Conservation (phyloP, 208 protist species). For the Leishmania braziliensis region DNA sequence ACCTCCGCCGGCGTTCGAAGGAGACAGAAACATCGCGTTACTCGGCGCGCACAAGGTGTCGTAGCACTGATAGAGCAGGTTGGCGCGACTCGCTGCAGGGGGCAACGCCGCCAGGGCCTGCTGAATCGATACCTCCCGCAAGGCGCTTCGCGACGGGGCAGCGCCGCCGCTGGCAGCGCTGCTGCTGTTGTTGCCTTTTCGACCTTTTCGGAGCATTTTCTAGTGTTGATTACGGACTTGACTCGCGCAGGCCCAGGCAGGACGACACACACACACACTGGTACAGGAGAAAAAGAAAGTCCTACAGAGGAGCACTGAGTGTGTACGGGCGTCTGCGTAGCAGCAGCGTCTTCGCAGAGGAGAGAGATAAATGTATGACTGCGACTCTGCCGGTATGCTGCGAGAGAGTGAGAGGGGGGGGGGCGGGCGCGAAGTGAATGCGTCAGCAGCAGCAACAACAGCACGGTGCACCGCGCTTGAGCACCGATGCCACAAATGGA, state of each 20-base stretch:
- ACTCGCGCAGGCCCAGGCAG: background rate
- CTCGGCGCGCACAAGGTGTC: background rate
- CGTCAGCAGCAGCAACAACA: background rate
- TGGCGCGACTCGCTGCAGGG: background rate
- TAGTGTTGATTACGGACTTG: no score
- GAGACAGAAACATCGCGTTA: conserved; percentile 1
- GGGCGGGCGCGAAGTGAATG: background rate
- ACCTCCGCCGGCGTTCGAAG: background rate
- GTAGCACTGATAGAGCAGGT: conserved; percentile 11
- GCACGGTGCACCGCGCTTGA: no score
- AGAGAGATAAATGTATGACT: background rate
- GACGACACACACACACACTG: conserved; percentile 9
- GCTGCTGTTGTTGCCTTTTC: background rate
- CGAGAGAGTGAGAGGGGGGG: background rate
- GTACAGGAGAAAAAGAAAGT: conserved; percentile 6
- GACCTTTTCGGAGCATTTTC: conserved; percentile 2
- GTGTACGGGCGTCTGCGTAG: background rate
- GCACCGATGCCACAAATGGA: no score
- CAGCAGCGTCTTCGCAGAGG: background rate
- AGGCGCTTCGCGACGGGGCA: background rate
- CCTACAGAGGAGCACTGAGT: background rate
- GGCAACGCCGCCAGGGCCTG: background rate
- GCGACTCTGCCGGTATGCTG: background rate
- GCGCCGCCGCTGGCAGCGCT: background rate
- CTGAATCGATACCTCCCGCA: background rate